Percentiles rank a stretch among this genome's conserved stretches.
Evolutionary conservation across 805 yeast species (phyloP).

Genomic region (Scheffersomyces amazonensis): DNA sequence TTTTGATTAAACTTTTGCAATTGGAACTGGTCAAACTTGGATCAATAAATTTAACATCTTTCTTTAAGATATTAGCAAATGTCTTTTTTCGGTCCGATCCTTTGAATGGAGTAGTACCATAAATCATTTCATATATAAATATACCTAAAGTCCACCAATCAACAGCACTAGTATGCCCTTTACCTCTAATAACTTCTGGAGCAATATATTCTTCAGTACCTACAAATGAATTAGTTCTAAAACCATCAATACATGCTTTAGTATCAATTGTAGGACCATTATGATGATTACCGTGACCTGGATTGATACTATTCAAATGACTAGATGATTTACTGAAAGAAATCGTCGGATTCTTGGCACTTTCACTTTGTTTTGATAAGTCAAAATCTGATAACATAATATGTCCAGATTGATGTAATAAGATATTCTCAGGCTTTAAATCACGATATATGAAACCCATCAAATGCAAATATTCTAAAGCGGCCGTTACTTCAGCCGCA

Average conservation of each 20-base stretch:
- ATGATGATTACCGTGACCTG: slow-evolving; percentile 24
- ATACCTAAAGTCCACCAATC: slow-evolving; percentile 99
- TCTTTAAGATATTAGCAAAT: slow-evolving; percentile 80
- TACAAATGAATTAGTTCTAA: slow-evolving; percentile 95
- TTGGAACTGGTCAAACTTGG: slow-evolving; percentile 60
- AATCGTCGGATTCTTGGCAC: slow-evolving; percentile 73
- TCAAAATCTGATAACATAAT: slow-evolving; percentile 98
- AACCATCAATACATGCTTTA: slow-evolving; percentile 91
- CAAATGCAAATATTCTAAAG: slow-evolving; percentile 88
- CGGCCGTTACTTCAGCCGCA: slow-evolving; percentile 96
- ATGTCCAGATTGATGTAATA: slow-evolving; percentile 95
- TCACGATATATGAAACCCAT: slow-evolving; percentile 98
- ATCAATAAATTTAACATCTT: slow-evolving; percentile 79
- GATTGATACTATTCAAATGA: slow-evolving; percentile 8
- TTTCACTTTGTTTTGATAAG: slow-evolving; percentile 82
- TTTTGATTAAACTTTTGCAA: slow-evolving; percentile 78
- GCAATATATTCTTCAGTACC: slow-evolving; percentile 99
- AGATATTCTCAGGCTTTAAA: slow-evolving; percentile 92
- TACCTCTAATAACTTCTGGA: slow-evolving; percentile 95
- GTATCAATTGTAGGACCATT: slow-evolving; percentile 74
- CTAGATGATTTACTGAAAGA: slow-evolving; percentile 28
- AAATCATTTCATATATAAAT: slow-evolving; percentile 88
- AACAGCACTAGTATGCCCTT: slow-evolving; percentile 96
- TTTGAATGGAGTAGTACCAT: slow-evolving; percentile 95
- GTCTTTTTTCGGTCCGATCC: slow-evolving; percentile 88